Evolutionary conservation across 441 rosid species (phyloP).

Genomic region (Iberis amara): DNA sequence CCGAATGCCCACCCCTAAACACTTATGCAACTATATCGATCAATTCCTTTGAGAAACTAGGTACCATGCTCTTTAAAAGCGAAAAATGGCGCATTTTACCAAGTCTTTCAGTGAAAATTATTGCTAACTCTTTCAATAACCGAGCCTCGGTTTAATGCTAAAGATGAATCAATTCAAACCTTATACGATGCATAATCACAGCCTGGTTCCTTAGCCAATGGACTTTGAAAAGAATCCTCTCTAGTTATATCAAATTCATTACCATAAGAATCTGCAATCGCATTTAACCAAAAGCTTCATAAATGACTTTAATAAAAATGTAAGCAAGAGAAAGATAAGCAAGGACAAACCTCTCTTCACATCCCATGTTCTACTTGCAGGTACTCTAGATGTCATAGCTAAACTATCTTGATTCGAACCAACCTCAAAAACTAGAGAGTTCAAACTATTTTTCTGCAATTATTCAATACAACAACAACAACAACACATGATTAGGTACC

Average conservation of each 20-base stretch:
- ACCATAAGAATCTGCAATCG: constrained; percentile 38
- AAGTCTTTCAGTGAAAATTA: too few species aligned
- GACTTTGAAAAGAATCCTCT: constrained; percentile 31
- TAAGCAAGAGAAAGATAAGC: constrained; percentile 4
- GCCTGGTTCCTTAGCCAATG: constrained; percentile 23
- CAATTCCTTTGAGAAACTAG: too few species aligned
- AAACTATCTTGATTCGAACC: constrained; percentile 27
- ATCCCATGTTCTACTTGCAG: constrained; percentile 28
- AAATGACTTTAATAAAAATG: constrained; percentile 4
- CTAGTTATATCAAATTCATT: constrained; percentile 26
- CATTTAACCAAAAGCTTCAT: constrained; percentile 14
- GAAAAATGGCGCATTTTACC: too few species aligned
- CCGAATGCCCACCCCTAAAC: too few species aligned
- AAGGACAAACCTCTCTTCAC: constrained; percentile 36
- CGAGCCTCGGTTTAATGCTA: constrained; percentile 1
- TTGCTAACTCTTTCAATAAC: not conserved
- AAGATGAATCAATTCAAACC: constrained; percentile 36
- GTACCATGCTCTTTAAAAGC: too few species aligned
- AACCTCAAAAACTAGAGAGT: constrained; percentile 24
- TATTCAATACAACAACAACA: constrained; percentile 19
- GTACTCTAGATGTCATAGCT: constrained; percentile 30
- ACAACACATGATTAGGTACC: constrained; percentile 15
- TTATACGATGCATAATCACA: constrained; percentile 34
- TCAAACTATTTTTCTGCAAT: constrained; percentile 41
- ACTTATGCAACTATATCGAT: too few species aligned